These are phyloP conservation scores for Hyaloscypha hepaticicola DNA, from an alignment of 495 filamentous ascomycete genomes.

Conservation along the genomic window DNA sequence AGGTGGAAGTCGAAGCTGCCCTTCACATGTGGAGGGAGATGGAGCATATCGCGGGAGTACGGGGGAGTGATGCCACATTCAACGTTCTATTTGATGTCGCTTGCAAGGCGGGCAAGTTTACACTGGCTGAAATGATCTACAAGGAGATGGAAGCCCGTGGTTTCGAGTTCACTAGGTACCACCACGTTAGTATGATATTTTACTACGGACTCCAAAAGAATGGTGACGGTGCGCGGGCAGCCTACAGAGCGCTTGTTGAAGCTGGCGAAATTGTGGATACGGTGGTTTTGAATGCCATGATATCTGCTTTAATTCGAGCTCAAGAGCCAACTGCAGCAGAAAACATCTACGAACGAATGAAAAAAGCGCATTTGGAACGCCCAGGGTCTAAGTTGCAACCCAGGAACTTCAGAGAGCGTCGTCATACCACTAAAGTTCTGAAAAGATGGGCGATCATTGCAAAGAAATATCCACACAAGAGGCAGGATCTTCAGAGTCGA, in stretches of 20 bases:
- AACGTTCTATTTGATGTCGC: slow-evolving; percentile 90
- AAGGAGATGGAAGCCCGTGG: slow-evolving; percentile 73
- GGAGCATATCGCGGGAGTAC: slow-evolving; percentile 69
- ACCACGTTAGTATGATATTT: slow-evolving; percentile 77
- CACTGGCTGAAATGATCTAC: slow-evolving; percentile 78
- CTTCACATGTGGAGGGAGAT: slow-evolving; percentile 86
- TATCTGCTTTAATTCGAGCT: slow-evolving; percentile 70
- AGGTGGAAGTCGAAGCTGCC: slow-evolving; percentile 65
- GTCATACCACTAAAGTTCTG: slow-evolving; percentile 54
- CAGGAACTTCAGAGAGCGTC: slow-evolving; percentile 45
- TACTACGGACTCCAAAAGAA: slow-evolving; percentile 73
- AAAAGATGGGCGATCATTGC: slow-evolving; percentile 48
- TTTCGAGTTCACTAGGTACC: slow-evolving; percentile 65
- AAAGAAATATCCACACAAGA: slow-evolving; percentile 41
- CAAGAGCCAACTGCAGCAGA: slow-evolving; percentile 72
- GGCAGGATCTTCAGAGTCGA: slow-evolving; percentile 48
- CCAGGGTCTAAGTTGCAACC: slow-evolving; percentile 36
- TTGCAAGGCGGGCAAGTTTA: slow-evolving; percentile 77
- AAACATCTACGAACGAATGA: slow-evolving; percentile 81
- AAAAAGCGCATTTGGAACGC: slow-evolving; percentile 47
- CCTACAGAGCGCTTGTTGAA: slow-evolving; percentile 74
- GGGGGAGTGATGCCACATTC: slow-evolving; percentile 72
- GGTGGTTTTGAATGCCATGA: slow-evolving; percentile 79
- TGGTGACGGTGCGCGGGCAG: slow-evolving; percentile 62
- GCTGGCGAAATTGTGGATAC: slow-evolving; percentile 88